Percentiles rank a stretch among this genome's conserved stretches.
Evolutionary conservation across 2,329 filamentous ascomycete genomes (phyloP).

Genomic region (Emericellopsis cladophorae): DNA sequence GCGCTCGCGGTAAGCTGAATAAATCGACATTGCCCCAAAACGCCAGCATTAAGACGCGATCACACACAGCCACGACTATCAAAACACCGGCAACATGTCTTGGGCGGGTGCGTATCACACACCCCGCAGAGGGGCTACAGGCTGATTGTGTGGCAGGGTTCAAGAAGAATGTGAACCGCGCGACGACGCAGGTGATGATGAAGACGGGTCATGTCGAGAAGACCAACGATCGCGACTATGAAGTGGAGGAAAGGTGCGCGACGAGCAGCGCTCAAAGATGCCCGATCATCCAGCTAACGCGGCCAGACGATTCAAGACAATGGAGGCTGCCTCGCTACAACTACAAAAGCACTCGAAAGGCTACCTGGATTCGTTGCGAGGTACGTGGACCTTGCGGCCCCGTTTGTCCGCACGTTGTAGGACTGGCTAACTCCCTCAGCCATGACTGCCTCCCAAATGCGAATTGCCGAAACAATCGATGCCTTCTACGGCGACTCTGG

Average conservation of each 20-base stretch:
- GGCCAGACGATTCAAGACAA: constrained; percentile 83
- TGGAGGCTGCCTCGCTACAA: constrained; percentile 86
- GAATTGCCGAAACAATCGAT: constrained; percentile 97
- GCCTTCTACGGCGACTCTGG: constrained; percentile 97
- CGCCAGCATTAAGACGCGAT: no score
- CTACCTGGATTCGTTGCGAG: constrained; percentile 89
- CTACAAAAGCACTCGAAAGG: constrained; percentile 97
- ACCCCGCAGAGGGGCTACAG: constrained; percentile 15
- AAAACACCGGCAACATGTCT: constrained; percentile 39
- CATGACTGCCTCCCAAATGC: constrained; percentile 99
- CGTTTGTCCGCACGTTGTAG: neutral
- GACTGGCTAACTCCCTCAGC: constrained; percentile 33
- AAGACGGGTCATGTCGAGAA: constrained; percentile 99
- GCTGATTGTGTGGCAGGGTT: constrained; percentile 24
- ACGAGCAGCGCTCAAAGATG: constrained; percentile 1
- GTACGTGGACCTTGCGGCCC: constrained; percentile 24
- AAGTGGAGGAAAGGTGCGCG: constrained; percentile 78
- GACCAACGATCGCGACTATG: constrained; percentile 96
- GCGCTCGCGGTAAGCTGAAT: no score
- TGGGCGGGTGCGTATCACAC: constrained; percentile 47
- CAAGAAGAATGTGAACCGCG: constrained; percentile 94
- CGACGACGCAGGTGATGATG: constrained; percentile 99
- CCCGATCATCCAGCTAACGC: constrained; percentile 8
- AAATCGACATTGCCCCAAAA: no score
- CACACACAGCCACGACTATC: no score